Base-by-base conservation (phyloP, 768 basidiomycete genomes). In the Tylopilus cervinicoccineus region DNA sequence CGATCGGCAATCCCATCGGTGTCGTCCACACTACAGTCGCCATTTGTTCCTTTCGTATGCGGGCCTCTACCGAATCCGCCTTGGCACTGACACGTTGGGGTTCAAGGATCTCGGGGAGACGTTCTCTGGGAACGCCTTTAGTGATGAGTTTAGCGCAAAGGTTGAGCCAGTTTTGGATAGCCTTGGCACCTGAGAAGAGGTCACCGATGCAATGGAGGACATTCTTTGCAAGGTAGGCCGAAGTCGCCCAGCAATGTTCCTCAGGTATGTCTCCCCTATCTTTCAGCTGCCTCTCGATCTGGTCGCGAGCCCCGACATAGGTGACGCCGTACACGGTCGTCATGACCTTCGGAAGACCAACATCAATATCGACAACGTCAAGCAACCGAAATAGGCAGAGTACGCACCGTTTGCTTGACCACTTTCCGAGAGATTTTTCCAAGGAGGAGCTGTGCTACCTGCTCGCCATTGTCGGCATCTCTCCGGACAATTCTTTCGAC, bases 271-370 rank as follows among this genome's bases (percentile, higher is more conserved):
- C 86, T 22, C 80, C 79, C 47, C 84, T 74, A 47, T 89, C 88
- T 56, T 76, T 79, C 32, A 99, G 70, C 70, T 97, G 93, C 59
- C 70, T 86, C 68, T 93, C 88, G 46, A 98, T 96, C 70, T 98
- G 96, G 9, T 91, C 90, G 36, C 92, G 80, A 19, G 96, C 96
- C 29, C 96, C 96, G 45, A 97, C 72, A 69, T 84, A 94, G 0
- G 96, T 99, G 14, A 99, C 94, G 19, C 96, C 95, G 63, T 98
- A 98, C 28, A 98, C 95, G 3, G 95, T 97, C 1, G 95, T 99
- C 96, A 99, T 99, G 55, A 97, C 91, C 84, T 87, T 53, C 2
- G 20, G 11, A 38, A 6, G 12, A 33, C 37, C 38, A 26, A 26
- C 12, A 23, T 33, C 19, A 39, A 33, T 6, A 46, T 28, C 38